Conservation (phyloP, 768 basidiomycete genomes). For the Macrolepiota dolichaula region DNA sequence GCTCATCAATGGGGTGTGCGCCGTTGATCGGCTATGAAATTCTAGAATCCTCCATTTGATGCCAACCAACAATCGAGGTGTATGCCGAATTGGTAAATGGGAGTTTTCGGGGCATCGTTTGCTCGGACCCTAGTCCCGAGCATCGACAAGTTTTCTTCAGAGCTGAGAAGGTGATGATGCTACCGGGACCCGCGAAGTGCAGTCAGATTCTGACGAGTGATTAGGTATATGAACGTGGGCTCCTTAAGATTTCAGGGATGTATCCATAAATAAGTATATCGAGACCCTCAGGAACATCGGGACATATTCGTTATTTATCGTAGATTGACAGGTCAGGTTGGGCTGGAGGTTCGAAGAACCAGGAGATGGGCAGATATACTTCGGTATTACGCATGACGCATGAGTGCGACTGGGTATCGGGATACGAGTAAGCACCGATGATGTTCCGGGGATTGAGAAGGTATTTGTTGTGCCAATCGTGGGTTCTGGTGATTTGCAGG, state of each 20-base stretch:
- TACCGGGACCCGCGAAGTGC: not conserved
- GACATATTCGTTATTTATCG: not conserved
- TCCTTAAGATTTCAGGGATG: not conserved
- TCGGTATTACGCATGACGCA: not conserved
- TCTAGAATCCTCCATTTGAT: no score
- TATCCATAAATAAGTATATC: not conserved
- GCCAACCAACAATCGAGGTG: no score
- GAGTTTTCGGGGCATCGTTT: not conserved
- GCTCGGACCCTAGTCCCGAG: not conserved
- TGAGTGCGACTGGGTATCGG: not conserved
- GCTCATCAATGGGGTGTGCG: no score
- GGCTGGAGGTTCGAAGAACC: not conserved
- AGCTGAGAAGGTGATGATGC: not conserved
- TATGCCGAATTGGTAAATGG: no score
- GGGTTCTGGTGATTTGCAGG: not conserved
- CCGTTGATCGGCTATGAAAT: no score
- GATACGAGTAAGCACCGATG: constrained; percentile 4
- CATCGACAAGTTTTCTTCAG: not conserved
- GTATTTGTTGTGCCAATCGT: not conserved
- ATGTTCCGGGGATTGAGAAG: not conserved
- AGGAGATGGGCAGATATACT: not conserved
- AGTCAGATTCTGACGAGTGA: not conserved
- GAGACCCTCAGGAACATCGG: not conserved
- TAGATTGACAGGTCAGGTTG: not conserved
- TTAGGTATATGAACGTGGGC: not conserved